Conservation (phyloP, 805 yeast genomes). For the Myxozyma monticola region DNA sequence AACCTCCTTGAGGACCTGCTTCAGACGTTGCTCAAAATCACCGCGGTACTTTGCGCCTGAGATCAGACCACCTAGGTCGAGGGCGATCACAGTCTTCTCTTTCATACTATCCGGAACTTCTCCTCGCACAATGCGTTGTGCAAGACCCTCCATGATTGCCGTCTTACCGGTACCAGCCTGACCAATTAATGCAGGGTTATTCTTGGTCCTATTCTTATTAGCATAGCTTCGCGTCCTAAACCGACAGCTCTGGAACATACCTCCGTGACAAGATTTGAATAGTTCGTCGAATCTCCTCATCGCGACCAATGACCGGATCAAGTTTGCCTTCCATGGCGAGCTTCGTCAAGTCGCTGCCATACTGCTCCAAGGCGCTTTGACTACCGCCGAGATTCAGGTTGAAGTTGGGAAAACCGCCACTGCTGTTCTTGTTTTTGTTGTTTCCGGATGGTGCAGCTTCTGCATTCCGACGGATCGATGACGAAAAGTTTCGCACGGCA, state of each 20-base stretch:
- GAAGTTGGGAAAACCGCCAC: constrained; percentile 30
- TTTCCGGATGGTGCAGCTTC: not conserved
- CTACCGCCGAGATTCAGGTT: constrained; percentile 48
- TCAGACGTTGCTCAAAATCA: constrained; percentile 89
- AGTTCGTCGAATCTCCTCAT: constrained; percentile 90
- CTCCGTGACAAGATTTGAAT: constrained; percentile 88
- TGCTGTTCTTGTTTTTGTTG: constrained; percentile 11
- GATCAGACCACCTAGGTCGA: constrained; percentile 84
- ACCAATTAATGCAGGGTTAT: constrained; percentile 93
- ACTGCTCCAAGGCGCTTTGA: constrained; percentile 68
- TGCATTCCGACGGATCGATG: constrained; percentile 2
- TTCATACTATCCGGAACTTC: constrained; percentile 95
- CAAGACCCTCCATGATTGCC: constrained; percentile 93
- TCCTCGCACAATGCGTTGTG: constrained; percentile 85
- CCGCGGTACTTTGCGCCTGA: constrained; percentile 97
- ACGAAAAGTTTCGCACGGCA: constrained; percentile 7
- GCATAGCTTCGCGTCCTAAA: not conserved
- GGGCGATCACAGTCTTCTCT: constrained; percentile 75
- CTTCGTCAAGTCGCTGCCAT: constrained; percentile 81
- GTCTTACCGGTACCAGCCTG: constrained; percentile 99
- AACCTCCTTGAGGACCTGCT: constrained; percentile 76
- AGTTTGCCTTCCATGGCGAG: constrained; percentile 85
- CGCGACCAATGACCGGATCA: constrained; percentile 97
- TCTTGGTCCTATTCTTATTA: constrained; percentile 56
- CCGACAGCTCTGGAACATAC: no score